phyloP scores from a whole-genome alignment of 495 filamentous ascomycete genomes.

The Polyplosphaeria fusca region DNA sequence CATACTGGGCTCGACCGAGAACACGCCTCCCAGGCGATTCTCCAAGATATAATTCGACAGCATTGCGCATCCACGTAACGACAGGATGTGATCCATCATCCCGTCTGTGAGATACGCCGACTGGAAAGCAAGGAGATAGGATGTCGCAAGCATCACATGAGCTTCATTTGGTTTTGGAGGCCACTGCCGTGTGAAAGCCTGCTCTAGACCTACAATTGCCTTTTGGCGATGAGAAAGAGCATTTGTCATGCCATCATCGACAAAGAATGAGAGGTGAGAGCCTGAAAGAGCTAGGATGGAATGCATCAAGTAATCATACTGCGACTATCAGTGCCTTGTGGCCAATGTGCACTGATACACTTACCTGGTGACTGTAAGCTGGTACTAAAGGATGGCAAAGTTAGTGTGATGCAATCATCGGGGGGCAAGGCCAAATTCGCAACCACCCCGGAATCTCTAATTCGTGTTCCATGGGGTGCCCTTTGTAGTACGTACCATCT shows the following conservation, averaged over 20 bases:
- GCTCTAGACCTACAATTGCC: slow-evolving; percentile 55
- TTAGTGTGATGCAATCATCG: no score
- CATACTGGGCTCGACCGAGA: slow-evolving; percentile 7
- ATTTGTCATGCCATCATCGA: slow-evolving; percentile 7
- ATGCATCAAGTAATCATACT: slow-evolving; percentile 50
- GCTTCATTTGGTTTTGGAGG: slow-evolving; percentile 15
- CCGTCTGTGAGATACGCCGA: slow-evolving; percentile 17
- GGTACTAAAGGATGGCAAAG: no score
- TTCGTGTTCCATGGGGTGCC: no score
- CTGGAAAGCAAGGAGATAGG: slow-evolving; percentile 21
- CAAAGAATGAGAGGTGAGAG: slow-evolving; percentile 43
- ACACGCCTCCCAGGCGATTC: slow-evolving; percentile 6
- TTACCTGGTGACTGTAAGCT: slow-evolving; percentile 14
- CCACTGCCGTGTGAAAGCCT: slow-evolving; percentile 32
- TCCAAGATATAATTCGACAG: slow-evolving; percentile 6
- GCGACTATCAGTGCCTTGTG: no score
- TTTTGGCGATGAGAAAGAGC: slow-evolving; percentile 56
- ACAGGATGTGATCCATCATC: slow-evolving; percentile 16
- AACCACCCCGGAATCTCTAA: no score
- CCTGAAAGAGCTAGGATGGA: slow-evolving; percentile 57
- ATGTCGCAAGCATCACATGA: slow-evolving; percentile 25
- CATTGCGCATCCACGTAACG: slow-evolving; percentile 12
- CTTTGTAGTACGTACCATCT: no score
- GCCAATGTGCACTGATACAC: no score
- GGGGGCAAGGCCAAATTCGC: no score